Evolutionary conservation across 768 basidiomycete genomes (phyloP), one percentile per base, ranked within the genome.

Genomic region (Paxillus involutus): DNA sequence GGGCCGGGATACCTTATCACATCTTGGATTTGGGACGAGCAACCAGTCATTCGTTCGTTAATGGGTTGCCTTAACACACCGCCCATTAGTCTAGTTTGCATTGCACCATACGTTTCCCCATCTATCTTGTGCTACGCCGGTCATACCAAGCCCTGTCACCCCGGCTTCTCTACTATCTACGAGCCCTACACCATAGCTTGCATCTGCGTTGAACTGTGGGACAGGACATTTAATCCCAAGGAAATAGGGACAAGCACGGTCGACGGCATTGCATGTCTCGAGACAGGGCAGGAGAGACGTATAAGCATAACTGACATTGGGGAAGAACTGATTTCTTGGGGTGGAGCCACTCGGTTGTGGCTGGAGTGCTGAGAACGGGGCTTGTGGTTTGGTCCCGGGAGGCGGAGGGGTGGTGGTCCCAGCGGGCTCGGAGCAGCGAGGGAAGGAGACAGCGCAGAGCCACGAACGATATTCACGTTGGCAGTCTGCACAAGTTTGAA

Each of bases 31-130:
- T n/a, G n/a, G n/a, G n/a, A n/a, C n/a, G n/a, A n/a, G n/a, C 32
- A 33, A 33, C 6, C 32, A 33, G 12, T 11, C 32, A 2, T 10
- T 12, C 32, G 10, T 33, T 10, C 7, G 10, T 33, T 10, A 3
- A 26, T 6, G 6, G 26, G 26, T 26, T 26, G 26, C 26, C 26
- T 21, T 21, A 3, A 3, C 21, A 21, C 21, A 21, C 21, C 26
- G 26, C 26, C 26, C 26, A 26, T 26, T 6, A 21, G 26, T 12
- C 53, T 62, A 71, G 32, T 30, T 30, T n/a, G 53, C 67, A 59
- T 83, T 86, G 69, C 89, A 93, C 86, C 87, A 91, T 26, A 89
- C 80, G 60, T 89, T 88, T 26, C 90, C 90, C 75, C 76, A 91
- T 49, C 62, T 67, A 67, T 92, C 89, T 64, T 85, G 82, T 24